Conservation (phyloP, 495 filamentous ascomycete genomes). For the Thermothielavioides terrestris region DNA sequence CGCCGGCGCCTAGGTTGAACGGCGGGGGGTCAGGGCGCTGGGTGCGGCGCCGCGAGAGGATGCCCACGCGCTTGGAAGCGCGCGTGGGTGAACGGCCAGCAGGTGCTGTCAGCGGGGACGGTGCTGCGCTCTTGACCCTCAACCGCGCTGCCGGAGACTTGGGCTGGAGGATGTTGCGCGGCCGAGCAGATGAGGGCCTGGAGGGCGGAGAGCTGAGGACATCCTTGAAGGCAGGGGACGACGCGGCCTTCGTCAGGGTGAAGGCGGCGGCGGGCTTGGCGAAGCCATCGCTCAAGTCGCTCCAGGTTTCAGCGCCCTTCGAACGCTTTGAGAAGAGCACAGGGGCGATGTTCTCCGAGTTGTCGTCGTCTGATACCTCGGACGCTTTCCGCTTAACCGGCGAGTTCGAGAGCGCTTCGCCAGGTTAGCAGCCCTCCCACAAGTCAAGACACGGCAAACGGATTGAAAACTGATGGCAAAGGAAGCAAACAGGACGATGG, state of each 20-base stretch:
- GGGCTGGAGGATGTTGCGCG: constrained; percentile 37
- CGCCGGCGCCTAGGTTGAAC: constrained; percentile 27
- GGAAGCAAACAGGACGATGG: background rate
- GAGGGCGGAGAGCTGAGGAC: constrained; percentile 22
- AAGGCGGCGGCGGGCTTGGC: constrained; percentile 35
- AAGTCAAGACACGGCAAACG: background rate
- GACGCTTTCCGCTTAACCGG: constrained; percentile 39
- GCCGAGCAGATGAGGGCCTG: constrained; percentile 33
- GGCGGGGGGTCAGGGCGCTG: constrained; percentile 52
- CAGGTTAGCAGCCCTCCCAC: constrained; percentile 8
- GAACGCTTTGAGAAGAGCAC: constrained; percentile 54
- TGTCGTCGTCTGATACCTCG: constrained; percentile 41
- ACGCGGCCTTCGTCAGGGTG: constrained; percentile 35
- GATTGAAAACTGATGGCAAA: background rate
- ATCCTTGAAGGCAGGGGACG: constrained; percentile 17
- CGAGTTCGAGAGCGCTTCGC: constrained; percentile 29
- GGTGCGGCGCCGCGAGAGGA: constrained; percentile 54
- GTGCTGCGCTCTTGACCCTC: constrained; percentile 30
- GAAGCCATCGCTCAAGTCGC: constrained; percentile 41
- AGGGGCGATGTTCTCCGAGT: constrained; percentile 80
- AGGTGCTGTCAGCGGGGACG: constrained; percentile 44
- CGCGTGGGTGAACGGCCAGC: constrained; percentile 56
- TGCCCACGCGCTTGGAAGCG: constrained; percentile 49
- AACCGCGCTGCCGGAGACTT: constrained; percentile 37
- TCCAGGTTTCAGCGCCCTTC: constrained; percentile 49